Evolutionary conservation across 768 basidiomycete genomes (phyloP).

Genomic region (Russula compacta): DNA sequence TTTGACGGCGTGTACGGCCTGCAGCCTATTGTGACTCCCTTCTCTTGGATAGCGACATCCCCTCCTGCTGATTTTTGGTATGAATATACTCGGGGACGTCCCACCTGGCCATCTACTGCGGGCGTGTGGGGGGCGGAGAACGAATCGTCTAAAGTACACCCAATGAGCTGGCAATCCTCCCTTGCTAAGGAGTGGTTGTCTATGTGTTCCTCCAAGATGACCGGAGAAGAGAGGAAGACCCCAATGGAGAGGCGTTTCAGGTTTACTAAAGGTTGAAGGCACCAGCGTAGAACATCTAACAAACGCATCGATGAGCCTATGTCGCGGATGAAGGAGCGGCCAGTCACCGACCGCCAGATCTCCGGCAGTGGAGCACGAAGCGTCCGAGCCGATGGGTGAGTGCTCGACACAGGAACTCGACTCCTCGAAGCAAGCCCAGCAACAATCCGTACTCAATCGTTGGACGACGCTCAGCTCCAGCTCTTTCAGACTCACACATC

Average conservation of each 20-base stretch:
- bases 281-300: conserved; percentile 37
- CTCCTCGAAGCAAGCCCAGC: conserved; percentile 58
- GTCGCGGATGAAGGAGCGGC: not conserved
- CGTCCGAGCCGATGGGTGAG: conserved; percentile 46
- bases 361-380: conserved; percentile 34
- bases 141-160: conserved; percentile 4
- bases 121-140: conserved; percentile 18
- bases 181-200: conserved; percentile 27
- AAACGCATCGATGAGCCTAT: not conserved
- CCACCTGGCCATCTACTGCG: not conserved
- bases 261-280: conserved; percentile 37
- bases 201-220: conserved; percentile 40
- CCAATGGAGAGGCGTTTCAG: conserved; percentile 50
- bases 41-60: not conserved
- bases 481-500: conserved; percentile 37
- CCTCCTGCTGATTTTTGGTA: conserved; percentile 13
- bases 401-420: conserved; percentile 44
- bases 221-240: conserved; percentile 50
- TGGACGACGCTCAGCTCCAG: conserved; percentile 54
- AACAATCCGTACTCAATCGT: conserved; percentile 47
- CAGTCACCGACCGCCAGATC: conserved; percentile 43
- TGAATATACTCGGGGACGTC: not conserved
- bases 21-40: not conserved
- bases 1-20: conserved; percentile 16
- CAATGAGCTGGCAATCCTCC: not conserved